These are phyloP conservation scores for Plantago ovata DNA, from an alignment of 257 asterid species.

Conservation along the genomic window DNA sequence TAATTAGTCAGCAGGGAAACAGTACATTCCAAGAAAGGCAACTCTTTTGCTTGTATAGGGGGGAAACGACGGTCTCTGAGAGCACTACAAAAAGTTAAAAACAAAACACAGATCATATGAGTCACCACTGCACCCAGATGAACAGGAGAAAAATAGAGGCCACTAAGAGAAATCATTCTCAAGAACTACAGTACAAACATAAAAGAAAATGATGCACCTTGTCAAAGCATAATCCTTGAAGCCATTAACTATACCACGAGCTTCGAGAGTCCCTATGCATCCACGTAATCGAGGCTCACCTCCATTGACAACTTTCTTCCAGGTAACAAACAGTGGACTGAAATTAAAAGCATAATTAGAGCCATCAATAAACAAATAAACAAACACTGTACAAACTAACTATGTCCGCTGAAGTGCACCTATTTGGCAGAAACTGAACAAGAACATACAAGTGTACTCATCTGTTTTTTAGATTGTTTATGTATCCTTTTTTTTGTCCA, in stretches of 20 bases:
- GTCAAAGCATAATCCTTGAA: constrained; percentile 89
- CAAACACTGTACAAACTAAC: constrained; percentile 13
- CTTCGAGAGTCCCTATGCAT: constrained; percentile 96
- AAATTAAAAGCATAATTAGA: constrained; percentile 22
- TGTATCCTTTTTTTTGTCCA: no score
- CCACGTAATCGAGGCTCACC: constrained; percentile 95
- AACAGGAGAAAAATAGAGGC: not conserved
- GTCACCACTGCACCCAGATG: not conserved
- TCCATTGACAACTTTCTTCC: constrained; percentile 90
- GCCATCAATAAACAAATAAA: constrained; percentile 20
- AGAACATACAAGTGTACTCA: no score
- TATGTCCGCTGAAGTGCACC: constrained; percentile 12
- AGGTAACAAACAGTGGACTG: constrained; percentile 96
- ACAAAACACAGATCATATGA: not conserved
- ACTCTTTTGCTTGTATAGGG: constrained; percentile 90
- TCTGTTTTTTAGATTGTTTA: no score
- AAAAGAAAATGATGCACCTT: constrained; percentile 39
- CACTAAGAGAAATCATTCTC: not conserved
- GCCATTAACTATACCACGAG: constrained; percentile 71
- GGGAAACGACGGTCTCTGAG: constrained; percentile 90
- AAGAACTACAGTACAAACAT: not conserved
- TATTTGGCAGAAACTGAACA: no score
- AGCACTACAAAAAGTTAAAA: constrained; percentile 49
- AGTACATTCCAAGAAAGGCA: constrained; percentile 86
- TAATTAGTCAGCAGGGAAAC: constrained; percentile 84